These are phyloP conservation scores for Chlorophyllum brunneum DNA, from an alignment of 768 basidiomycete species.

Conservation along the genomic window DNA sequence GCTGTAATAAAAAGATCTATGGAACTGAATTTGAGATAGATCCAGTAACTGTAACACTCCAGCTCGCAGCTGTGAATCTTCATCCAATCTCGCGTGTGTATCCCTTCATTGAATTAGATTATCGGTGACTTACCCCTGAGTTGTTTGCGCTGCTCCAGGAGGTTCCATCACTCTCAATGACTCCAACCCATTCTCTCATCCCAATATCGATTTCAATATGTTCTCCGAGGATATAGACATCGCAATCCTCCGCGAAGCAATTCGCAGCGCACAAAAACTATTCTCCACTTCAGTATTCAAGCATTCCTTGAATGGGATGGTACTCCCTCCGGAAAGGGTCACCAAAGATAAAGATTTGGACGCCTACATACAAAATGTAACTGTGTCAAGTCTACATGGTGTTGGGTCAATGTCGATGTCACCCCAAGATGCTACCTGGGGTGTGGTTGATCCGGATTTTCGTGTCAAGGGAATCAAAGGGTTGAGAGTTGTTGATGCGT, in stretches of 20 bases:
- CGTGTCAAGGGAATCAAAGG: constrained; percentile 30
- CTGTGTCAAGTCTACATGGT: constrained; percentile 25
- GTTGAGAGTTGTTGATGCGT: constrained; percentile 35
- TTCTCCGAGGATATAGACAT: constrained; percentile 11
- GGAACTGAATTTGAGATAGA: not conserved
- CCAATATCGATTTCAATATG: constrained; percentile 4
- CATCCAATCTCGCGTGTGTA: constrained; percentile 10
- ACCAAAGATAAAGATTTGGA: constrained; percentile 4
- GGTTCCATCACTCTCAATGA: constrained; percentile 6
- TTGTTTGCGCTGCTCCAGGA: not conserved
- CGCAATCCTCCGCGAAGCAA: constrained; percentile 7
- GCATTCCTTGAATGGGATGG: not conserved
- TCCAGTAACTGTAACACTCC: not conserved
- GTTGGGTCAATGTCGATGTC: constrained; percentile 31
- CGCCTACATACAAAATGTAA: constrained; percentile 17
- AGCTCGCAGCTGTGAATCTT: not conserved
- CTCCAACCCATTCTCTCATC: constrained; percentile 10
- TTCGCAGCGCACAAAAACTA: constrained; percentile 12
- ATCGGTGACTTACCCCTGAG: not conserved
- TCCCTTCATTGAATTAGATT: not conserved
- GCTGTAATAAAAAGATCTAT: too few species aligned
- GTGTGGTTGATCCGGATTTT: constrained; percentile 35
- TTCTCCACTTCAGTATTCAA: constrained; percentile 7
- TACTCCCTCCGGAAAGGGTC: not conserved
- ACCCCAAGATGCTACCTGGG: constrained; percentile 19